Evolutionary conservation across 108 stramenopile species (phyloP).

Genomic region (Craspedostauros australis): DNA sequence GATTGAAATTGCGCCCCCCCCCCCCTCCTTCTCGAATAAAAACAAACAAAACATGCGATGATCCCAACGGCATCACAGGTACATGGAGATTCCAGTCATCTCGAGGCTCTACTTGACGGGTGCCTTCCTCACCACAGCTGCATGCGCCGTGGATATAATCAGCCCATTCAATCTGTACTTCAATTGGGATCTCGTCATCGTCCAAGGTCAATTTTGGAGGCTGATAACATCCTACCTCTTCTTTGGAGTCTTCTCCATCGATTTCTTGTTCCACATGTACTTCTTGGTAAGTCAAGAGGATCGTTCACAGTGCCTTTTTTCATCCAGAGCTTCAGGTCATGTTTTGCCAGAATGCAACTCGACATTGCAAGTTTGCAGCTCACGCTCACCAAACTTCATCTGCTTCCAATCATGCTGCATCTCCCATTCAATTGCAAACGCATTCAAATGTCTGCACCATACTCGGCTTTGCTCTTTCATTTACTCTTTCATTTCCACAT

Average conservation of each 20-base stretch:
- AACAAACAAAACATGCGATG: too few species aligned
- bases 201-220: slow-evolving; percentile 93
- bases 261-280: slow-evolving; percentile 99
- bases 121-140: slow-evolving; percentile 93
- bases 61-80: slow-evolving; percentile 64
- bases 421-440: too few species aligned
- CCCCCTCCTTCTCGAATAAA: background rate
- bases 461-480: background rate
- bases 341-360: too few species aligned
- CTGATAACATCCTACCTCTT: slow-evolving; percentile 92
- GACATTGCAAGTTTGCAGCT: too few species aligned
- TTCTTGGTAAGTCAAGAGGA: too few species aligned
- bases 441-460: too few species aligned
- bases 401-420: too few species aligned
- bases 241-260: slow-evolving; percentile 94
- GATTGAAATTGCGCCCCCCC: background rate
- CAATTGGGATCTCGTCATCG: slow-evolving; percentile 84
- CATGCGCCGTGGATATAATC: slow-evolving; percentile 85
- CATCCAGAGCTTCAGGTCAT: too few species aligned
- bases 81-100: slow-evolving; percentile 93
- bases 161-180: slow-evolving; percentile 90
- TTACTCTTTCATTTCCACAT: background rate
- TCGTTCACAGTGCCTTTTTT: background rate
- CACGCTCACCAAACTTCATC: too few species aligned
- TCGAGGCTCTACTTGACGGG: slow-evolving; percentile 93